Conservation (phyloP, 164 flowering plant genomes). For the Chloranthus sessilifolius region DNA sequence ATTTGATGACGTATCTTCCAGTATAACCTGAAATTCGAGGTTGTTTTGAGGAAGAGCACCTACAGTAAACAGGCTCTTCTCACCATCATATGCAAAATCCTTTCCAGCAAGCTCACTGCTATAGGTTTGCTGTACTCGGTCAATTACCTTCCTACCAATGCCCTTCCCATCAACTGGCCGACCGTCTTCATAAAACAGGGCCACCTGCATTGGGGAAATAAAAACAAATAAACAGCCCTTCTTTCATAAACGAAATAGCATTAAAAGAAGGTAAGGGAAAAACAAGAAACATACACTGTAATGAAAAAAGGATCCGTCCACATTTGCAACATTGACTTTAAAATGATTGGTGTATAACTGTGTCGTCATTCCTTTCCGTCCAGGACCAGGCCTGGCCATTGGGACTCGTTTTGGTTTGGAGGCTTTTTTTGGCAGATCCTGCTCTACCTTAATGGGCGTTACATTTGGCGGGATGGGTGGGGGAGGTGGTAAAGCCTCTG, state of each 20-base stretch:
- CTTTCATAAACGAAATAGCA: neutral
- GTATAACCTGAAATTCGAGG: constrained; percentile 72
- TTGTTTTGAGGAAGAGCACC: constrained; percentile 83
- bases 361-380: constrained; percentile 54
- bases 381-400: constrained; percentile 59
- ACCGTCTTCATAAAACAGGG: constrained; percentile 74
- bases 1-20: constrained; percentile 58
- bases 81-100: constrained; percentile 90
- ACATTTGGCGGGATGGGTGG: constrained; percentile 71
- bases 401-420: constrained; percentile 39
- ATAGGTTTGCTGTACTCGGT: constrained; percentile 70
- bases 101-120: constrained; percentile 58
- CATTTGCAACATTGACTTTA: constrained; percentile 50
- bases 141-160: constrained; percentile 69
- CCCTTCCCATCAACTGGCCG: constrained; percentile 90
- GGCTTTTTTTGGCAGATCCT: constrained; percentile 27
- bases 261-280: neutral
- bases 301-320: constrained; percentile 65
- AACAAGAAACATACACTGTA: constrained; percentile 63
- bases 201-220: constrained; percentile 37
- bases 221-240: neutral
- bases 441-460: constrained; percentile 39
- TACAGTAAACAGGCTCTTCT: constrained; percentile 78
- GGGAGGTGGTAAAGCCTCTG: constrained; percentile 65
- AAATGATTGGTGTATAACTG: constrained; percentile 74